Base-by-base conservation (phyloP, 139 green algal species). In the Tetraselmis striata region DNA sequence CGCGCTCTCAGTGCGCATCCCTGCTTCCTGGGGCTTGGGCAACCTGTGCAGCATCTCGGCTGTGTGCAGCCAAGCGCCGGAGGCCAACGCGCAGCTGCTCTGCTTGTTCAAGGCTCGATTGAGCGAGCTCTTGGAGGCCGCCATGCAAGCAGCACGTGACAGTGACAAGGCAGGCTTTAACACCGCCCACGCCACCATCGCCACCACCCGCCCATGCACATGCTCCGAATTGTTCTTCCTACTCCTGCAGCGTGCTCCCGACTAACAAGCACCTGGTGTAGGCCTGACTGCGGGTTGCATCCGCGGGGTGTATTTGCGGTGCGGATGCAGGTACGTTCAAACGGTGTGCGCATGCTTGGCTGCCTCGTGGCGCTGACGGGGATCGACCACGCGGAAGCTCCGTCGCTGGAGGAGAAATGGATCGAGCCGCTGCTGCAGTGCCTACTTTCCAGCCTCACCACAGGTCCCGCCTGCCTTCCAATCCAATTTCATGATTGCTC, bases 311-410 rank as follows among this genome's bases (percentile, higher is more conserved):
- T 25, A 5, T 67, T 67, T 67, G 11, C 11, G 5, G 5, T 5
- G 45, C 45, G 18, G 11, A 25, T 67, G 45, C 45, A 94, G 76
- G 85, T 94, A 1, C 83, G 90, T 1, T 87, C 88, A 24, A 90
- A 90, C 58, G 88, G 88, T 5, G 59, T 94, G 26, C 83, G 89
- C 0, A 91, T 87, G 0, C 22, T 94, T 0, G 92, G 90, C 1
- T 85, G 87, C 29, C 79, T 94, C 29, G 67, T 82, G 5, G 31
- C 25, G 31, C 32, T 91, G 29, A 45, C 77, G 32, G 77, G n/a
- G 22, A 59, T 2, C 74, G 26, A 2, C 23, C 2, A 2, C 26
- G n/a, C 74, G 75, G 0, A 29, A 30, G 31, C 26, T 26, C 31
- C 24, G 26, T 28, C n/a, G 59, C 29, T 83, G 31, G 30, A 5